A percentile compares a stretch with the other conserved stretches of the same genome.
These are phyloP conservation scores for Psilocybe cubensis DNA, from an alignment of 768 basidiomycete genomes.

Conservation along the genomic window DNA sequence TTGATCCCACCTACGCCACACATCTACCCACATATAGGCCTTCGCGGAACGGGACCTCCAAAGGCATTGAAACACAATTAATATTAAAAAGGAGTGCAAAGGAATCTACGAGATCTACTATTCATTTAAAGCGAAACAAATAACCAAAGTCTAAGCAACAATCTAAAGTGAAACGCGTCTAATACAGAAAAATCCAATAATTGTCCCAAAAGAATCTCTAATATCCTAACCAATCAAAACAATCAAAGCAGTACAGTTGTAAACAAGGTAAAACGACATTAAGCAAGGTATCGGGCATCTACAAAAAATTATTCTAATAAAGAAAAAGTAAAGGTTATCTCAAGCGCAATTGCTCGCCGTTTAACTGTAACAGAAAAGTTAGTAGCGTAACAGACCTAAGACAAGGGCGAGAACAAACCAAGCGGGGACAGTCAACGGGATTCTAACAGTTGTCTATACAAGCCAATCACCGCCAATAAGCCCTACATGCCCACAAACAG, in stretches of 20 bases:
- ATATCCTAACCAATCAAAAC: not conserved
- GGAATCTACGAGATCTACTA: too few relatives aligned
- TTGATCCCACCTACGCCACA: not conserved
- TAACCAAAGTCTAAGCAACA: not conserved
- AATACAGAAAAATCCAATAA: not conserved
- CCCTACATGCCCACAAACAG: conserved; percentile 5
- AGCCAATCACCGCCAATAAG: not conserved
- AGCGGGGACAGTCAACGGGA: conserved; percentile 84
- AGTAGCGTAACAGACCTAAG: not conserved
- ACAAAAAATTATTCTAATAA: not conserved
- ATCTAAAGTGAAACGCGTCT: not conserved
- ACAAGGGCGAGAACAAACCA: conserved; percentile 39
- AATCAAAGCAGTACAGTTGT: not conserved
- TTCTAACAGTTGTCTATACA: conserved; percentile 71
- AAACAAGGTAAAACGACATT: too few relatives aligned
- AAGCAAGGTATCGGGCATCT: not conserved
- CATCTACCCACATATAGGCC: too few relatives aligned
- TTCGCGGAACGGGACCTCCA: too few relatives aligned
- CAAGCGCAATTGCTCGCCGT: not conserved
- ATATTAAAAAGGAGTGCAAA: not conserved
- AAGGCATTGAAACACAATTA: too few relatives aligned
- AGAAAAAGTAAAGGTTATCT: not conserved
- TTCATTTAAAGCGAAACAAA: too few relatives aligned
- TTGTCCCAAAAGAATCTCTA: not conserved
- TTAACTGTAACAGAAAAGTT: not conserved